Evolutionary conservation across 1,139 yeast genomes (phyloP), one percentile per base, ranked within the genome.

Genomic region (Protomyces inouyei): DNA sequence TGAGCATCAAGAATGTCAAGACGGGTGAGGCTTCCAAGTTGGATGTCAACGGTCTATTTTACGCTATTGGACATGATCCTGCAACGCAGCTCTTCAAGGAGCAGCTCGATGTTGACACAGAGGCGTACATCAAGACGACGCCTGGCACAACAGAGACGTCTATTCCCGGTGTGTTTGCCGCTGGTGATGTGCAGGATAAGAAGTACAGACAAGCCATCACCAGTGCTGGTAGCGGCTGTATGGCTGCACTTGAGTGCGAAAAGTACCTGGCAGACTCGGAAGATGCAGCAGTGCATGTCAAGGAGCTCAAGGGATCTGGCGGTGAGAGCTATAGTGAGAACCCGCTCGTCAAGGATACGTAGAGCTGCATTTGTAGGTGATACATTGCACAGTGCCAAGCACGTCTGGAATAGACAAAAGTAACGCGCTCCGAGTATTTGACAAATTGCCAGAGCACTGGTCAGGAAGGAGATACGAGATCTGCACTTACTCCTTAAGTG

Each of bases 141-240:
- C 97, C 98, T 71, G 98, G 98, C 68, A 80, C 96, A 21, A 80
- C 98, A 37, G 77, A 80, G 72, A 95, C 98, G 60, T 85, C 95
- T n/a, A 83, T 92, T 68, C 84, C 84, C 73, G 98, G 97, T 76
- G 88, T 93, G 68, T 93, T 87, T 72, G 99, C 99, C 68, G 98
- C 98, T 68, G 98, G 99, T 79, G 99, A 93, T 76, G 98, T 93
- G 63, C 98, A 93, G 78, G 99, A 93, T 77, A 87, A 90, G 78
- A 84, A 84, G 75, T 93, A 92, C 78, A 88, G 98, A 85, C 99
- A 93, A 80, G 99, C 99, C 67, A 90, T 93, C 75, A 93, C 99
- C 60, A 91, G 97, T 75, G 98, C 98, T 38, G 99, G 98, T 74
- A 84, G 97, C 70, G 99, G 99, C 69, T 93, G 98, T 82, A 93